Percentiles rank a stretch among this genome's conserved stretches.
These are phyloP conservation scores for Eutrema salsugineum DNA, from an alignment of 441 rosid genomes.

Conservation along the genomic window DNA sequence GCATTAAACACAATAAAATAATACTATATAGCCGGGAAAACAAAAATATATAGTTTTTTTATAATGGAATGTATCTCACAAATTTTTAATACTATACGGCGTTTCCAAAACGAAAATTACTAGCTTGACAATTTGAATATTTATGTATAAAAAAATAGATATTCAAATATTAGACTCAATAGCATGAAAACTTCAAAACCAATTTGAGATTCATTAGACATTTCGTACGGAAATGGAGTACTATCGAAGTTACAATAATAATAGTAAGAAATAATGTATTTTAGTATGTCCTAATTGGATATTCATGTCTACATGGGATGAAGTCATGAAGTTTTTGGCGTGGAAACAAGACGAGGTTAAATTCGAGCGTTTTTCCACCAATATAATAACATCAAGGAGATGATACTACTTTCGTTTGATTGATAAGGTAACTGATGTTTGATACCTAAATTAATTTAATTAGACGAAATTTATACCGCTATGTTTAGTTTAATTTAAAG, in stretches of 20 bases:
- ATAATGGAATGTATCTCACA: neutral
- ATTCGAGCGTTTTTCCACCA: neutral
- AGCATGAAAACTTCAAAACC: slow-evolving; percentile 20
- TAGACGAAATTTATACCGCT: neutral
- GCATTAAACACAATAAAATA: neutral
- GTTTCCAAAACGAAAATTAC: neutral
- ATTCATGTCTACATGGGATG: neutral
- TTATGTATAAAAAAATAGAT: neutral
- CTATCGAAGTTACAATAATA: too few species aligned
- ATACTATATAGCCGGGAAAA: neutral
- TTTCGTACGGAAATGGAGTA: slow-evolving; percentile 18
- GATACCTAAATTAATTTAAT: too few species aligned
- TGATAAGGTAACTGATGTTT: neutral
- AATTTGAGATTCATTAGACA: slow-evolving; percentile 7
- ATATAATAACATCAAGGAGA: neutral
- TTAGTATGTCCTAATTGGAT: neutral
- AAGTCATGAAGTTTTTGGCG: neutral
- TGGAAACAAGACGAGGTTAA: neutral
- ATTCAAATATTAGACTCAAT: slow-evolving; percentile 8
- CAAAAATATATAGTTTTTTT: neutral
- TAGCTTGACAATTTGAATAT: neutral
- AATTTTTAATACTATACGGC: neutral
- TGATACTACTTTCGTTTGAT: neutral
- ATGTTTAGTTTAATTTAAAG: too few species aligned
- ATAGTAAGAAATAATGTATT: too few species aligned